phyloP scores from a whole-genome alignment of 306 rosid species.

The Casuarina cunninghamiana region DNA sequence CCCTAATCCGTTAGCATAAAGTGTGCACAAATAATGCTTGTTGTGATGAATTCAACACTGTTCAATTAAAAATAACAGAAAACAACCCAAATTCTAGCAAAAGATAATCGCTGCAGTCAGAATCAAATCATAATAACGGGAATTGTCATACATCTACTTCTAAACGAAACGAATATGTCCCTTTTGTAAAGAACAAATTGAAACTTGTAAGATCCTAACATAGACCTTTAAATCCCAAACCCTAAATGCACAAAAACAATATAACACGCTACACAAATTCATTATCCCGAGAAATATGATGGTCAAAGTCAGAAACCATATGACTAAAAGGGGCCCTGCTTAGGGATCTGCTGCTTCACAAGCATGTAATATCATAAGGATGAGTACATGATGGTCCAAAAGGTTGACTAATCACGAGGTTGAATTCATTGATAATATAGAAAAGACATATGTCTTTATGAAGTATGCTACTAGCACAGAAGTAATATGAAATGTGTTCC shows the following conservation, averaged over 20 bases:
- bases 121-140: background rate
- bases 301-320: background rate
- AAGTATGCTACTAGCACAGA: too few species aligned
- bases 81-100: background rate
- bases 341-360: background rate
- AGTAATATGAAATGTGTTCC: too few species aligned
- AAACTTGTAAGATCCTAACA: background rate
- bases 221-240: background rate
- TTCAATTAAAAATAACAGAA: background rate
- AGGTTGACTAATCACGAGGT: background rate
- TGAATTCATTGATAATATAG: background rate
- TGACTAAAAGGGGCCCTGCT: background rate
- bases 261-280: background rate
- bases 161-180: too few species aligned
- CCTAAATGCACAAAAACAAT: background rate
- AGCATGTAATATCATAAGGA: background rate
- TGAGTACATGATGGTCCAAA: background rate
- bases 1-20: background rate
- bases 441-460: background rate
- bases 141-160: conserved; percentile 1
- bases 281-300: background rate
- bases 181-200: background rate
- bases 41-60: background rate
- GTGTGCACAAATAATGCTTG: background rate
- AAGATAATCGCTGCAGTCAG: background rate